phyloP scores from a whole-genome alignment of 2,329 filamentous ascomycete species.

The Metarhizium robertsii region DNA sequence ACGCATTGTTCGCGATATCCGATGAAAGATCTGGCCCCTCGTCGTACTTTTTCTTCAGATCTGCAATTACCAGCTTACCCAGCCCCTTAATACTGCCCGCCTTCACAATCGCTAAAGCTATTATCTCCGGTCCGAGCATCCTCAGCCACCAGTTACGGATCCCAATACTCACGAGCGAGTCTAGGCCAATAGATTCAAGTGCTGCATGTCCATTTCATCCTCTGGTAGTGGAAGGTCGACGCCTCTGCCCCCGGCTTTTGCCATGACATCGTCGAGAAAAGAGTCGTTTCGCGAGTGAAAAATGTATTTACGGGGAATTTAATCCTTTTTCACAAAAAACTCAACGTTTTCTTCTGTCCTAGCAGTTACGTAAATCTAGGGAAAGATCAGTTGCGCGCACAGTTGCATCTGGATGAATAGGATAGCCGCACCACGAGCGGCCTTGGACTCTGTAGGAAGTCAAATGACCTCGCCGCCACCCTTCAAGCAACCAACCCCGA shows the following conservation, averaged over 20 bases:
- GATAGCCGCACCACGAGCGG: too few species aligned
- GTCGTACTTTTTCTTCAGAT: constrained; percentile 2
- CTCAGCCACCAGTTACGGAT: constrained; percentile 10
- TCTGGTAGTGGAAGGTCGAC: constrained; percentile 17
- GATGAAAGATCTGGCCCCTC: too few species aligned
- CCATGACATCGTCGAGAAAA: constrained; percentile 10
- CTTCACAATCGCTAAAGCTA: background rate
- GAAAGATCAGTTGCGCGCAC: background rate
- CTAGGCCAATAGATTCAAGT: constrained; percentile 6
- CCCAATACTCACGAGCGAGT: constrained; percentile 11
- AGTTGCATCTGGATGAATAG: too few species aligned
- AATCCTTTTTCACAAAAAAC: constrained; percentile 13
- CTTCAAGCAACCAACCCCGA: too few species aligned
- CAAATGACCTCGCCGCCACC: too few species aligned
- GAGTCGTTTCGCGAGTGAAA: constrained; percentile 21
- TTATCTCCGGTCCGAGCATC: constrained; percentile 6
- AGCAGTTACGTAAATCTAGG: constrained; percentile 16
- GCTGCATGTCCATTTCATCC: background rate
- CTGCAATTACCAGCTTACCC: background rate
- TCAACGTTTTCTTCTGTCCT: constrained; percentile 18
- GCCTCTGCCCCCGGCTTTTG: constrained; percentile 13
- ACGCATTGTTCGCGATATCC: too few species aligned
- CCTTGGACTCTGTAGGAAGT: too few species aligned
- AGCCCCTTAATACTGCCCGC: background rate
- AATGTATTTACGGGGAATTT: constrained; percentile 15